A percentile compares a stretch with the other conserved stretches of the same genome.
These are phyloP conservation scores for Phyllosticta capitalensis DNA, from an alignment of 2,329 filamentous ascomycete species.

Conservation along the genomic window DNA sequence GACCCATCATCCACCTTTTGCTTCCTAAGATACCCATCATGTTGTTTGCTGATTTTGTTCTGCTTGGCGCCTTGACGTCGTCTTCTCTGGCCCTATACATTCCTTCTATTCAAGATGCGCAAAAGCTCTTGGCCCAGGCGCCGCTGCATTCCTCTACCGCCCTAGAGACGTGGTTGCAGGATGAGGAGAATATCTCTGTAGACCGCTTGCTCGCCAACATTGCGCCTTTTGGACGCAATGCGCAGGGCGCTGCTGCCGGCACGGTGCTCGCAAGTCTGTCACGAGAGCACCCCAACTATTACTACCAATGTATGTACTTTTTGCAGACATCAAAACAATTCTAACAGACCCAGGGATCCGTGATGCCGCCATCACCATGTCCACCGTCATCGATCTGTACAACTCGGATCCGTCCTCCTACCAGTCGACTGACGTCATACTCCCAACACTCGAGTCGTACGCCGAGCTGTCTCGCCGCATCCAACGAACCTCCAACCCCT, in stretches of 20 bases:
- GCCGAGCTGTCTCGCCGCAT: constrained; percentile 25
- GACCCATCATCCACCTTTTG: not conserved
- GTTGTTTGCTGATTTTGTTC: not conserved
- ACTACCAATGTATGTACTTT: constrained; percentile 32
- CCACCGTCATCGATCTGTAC: constrained; percentile 33
- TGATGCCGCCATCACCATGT: constrained; percentile 35
- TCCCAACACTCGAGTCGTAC: constrained; percentile 25
- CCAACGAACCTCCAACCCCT: constrained; percentile 31
- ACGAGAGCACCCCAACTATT: constrained; percentile 32
- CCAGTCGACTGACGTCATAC: constrained; percentile 18
- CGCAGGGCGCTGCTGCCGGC: constrained; percentile 27
- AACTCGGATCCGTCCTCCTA: constrained; percentile 19
- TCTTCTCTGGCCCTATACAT: not conserved
- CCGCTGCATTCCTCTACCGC: not conserved
- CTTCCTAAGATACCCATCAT: not conserved
- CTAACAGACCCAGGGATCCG: constrained; percentile 27
- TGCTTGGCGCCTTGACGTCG: not conserved
- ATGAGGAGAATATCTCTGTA: constrained; percentile 26
- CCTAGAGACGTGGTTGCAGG: constrained; percentile 27
- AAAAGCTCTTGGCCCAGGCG: not conserved
- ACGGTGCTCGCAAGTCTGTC: constrained; percentile 37
- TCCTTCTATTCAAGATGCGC: not conserved
- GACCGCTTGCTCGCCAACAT: constrained; percentile 34
- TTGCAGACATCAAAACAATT: not conserved
- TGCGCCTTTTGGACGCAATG: constrained; percentile 32